Base-by-base conservation (phyloP, 164 flowering plant genomes). In the Vitis rotundifolia region DNA sequence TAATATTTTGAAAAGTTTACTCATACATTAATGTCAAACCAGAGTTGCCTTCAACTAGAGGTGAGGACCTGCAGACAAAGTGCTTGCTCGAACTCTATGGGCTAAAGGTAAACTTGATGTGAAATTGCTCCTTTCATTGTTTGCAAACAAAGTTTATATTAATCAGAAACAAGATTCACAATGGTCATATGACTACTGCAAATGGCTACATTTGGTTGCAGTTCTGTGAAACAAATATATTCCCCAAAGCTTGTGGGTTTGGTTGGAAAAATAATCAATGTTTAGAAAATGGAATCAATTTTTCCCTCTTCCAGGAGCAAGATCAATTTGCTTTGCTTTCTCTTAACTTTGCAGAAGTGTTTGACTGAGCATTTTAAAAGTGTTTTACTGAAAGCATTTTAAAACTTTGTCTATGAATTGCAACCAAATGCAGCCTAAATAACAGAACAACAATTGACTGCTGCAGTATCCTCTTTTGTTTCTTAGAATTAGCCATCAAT, bases 51-150 rank as follows among this genome's bases (percentile, higher is more conserved):
- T 73, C 97, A 71, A 92, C 83, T 77, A 88, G 91, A 80, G 97
- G 98, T 1, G 98, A 96, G 64, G 94, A 89, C 64, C 73, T 96
- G 87, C 99, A 96, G 85, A 83, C 85, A 50, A 96, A 88, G 84
- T 91, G 97, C 84, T 86, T 96, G 77, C 89, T 96, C 66, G 98
- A 93, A 78, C 91, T 96, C 16, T 91, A 93, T 85, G 98, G 97
- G 28, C 84, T 93, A 68, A 91, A 93, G 97, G 99, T 96, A 85
- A 67, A 74, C 11, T 61, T 68, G 56, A 58, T 48, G 49, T 62
- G 11, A 18, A 7, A 11, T 52, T 57, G 5, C 59, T 64, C 22
- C 37, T 22, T 58, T n/a, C 1, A 26, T 2, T 54, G 37, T 14
- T 56, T 53, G 14, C 7, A 13, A 3, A 6, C 44, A 37, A 53